Conservation (phyloP, 2,329 filamentous ascomycete species). For the Didymella segeticola region DNA sequence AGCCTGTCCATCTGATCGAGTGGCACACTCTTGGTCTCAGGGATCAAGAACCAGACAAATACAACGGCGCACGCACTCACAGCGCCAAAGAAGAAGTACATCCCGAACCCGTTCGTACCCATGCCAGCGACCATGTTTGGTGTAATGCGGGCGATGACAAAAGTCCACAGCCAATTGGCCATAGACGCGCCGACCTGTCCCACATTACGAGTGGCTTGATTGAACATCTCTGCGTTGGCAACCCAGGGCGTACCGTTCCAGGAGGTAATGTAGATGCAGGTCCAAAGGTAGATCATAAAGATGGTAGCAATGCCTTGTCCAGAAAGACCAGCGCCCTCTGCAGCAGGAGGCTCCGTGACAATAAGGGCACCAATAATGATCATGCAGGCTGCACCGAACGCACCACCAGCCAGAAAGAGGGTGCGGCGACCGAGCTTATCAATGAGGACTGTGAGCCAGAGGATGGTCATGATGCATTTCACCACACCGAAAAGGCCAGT, state of each 20-base stretch:
- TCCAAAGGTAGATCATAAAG: slow-evolving; percentile 79
- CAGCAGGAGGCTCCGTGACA: slow-evolving; percentile 52
- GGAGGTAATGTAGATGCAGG: slow-evolving; percentile 71
- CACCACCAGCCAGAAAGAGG: slow-evolving; percentile 69
- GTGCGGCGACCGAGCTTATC: slow-evolving; percentile 68
- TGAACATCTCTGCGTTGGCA: slow-evolving; percentile 76
- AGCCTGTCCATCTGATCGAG: slow-evolving; percentile 57
- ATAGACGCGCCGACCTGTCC: slow-evolving; percentile 66
- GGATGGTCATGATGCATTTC: slow-evolving; percentile 70
- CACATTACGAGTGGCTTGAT: slow-evolving; percentile 67
- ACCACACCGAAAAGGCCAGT: slow-evolving; percentile 77
- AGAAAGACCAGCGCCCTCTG: slow-evolving; percentile 44
- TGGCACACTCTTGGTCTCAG: slow-evolving; percentile 55
- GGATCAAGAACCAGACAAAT: slow-evolving; percentile 48
- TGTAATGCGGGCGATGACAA: slow-evolving; percentile 72
- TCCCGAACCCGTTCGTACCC: slow-evolving; percentile 47
- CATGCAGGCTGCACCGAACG: slow-evolving; percentile 67
- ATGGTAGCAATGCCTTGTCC: slow-evolving; percentile 66
- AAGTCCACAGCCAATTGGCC: slow-evolving; percentile 77
- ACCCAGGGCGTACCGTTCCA: slow-evolving; percentile 83
- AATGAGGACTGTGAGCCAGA: slow-evolving; percentile 74
- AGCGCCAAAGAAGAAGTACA: slow-evolving; percentile 57
- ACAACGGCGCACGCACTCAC: slow-evolving; percentile 55
- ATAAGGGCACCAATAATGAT: slow-evolving; percentile 70
- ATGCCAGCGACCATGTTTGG: slow-evolving; percentile 66